A percentile compares a stretch with the other conserved stretches of the same genome.
Conservation (phyloP, 2,329 filamentous ascomycete species). For the Fusarium graminum region DNA sequence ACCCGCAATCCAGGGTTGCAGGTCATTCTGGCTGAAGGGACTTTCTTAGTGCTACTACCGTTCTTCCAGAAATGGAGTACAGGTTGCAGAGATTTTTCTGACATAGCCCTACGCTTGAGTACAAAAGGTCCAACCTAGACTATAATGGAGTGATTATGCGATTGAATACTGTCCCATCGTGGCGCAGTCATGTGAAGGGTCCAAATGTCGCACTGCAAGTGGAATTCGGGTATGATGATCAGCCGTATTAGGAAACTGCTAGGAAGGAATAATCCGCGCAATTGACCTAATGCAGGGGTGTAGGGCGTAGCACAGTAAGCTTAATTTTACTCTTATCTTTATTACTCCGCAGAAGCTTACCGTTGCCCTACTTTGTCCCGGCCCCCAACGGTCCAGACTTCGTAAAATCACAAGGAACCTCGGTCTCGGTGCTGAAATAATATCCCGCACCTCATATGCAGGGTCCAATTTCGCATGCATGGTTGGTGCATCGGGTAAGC, state of each 20-base stretch:
- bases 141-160: not conserved
- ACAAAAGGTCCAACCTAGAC: not conserved
- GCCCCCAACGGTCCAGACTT: not conserved
- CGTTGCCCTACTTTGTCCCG: not conserved
- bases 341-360: not conserved
- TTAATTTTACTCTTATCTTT: constrained; percentile 12
- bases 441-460: not conserved
- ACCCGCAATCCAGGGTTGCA: not conserved
- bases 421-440: not conserved
- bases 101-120: not conserved
- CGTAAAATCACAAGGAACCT: not conserved
- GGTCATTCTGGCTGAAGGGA: not conserved
- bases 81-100: not conserved
- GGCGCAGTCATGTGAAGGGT: not conserved
- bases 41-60: not conserved
- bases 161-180: not conserved
- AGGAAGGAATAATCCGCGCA: not conserved
- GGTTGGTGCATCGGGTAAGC: not conserved
- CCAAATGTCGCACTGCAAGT: not conserved
- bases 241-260: constrained; percentile 2
- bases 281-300: constrained; percentile 5
- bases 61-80: not conserved
- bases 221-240: not conserved
- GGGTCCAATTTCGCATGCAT: not conserved
- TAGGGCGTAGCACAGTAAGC: not conserved